phyloP scores from a whole-genome alignment of 2,329 filamentous ascomycete species.

The Thelonectria blattea region DNA sequence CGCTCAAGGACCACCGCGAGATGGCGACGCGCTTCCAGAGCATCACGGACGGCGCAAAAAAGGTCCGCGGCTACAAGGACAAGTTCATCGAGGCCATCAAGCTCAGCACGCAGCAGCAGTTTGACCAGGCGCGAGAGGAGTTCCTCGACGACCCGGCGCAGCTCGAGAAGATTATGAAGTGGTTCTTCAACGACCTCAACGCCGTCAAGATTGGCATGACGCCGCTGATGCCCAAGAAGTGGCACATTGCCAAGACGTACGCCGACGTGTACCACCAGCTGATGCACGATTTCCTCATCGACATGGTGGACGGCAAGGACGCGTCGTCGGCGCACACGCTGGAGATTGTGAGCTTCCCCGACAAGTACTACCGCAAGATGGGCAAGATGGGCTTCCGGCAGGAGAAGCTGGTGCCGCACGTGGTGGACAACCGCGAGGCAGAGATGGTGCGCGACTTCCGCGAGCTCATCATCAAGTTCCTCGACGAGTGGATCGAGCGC shows the following conservation, averaged over 20 bases:
- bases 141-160: conserved; percentile 84
- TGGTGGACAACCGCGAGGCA: conserved; percentile 87
- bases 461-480: conserved; percentile 90
- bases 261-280: conserved; percentile 87
- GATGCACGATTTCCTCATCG: conserved; percentile 93
- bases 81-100: conserved; percentile 87
- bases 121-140: conserved; percentile 71
- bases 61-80: conserved; percentile 93
- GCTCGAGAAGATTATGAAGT: conserved; percentile 87
- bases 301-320: conserved; percentile 81
- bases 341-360: conserved; percentile 91
- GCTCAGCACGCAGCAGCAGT: conserved; percentile 74
- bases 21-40: conserved; percentile 93
- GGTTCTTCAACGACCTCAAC: conserved; percentile 98
- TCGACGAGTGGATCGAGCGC: conserved; percentile 97
- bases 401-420: conserved; percentile 79
- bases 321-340: conserved; percentile 87
- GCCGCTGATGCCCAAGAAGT: conserved; percentile 90
- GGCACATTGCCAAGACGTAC: conserved; percentile 93
- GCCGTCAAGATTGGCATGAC: conserved; percentile 94
- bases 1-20: conserved; percentile 93
- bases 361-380: conserved; percentile 98
- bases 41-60: conserved; percentile 91
- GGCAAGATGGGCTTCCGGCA: conserved; percentile 80
- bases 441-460: conserved; percentile 95